Evolutionary conservation across 805 yeast genomes (phyloP), one percentile per base, ranked within the genome.

Genomic region (Lachancea waltii): DNA sequence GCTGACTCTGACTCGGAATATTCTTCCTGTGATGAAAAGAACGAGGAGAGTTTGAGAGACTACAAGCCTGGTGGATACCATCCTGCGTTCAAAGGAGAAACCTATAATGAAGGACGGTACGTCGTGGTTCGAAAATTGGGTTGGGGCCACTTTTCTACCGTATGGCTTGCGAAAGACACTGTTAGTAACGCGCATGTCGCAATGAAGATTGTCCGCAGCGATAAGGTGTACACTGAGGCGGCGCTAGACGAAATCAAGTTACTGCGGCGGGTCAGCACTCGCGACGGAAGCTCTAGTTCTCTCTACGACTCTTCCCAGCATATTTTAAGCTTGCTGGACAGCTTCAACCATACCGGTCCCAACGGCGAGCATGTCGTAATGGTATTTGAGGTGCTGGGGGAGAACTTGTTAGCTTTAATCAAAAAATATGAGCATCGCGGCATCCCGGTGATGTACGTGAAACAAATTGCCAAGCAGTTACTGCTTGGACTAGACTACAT

Each of bases 131-230:
- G 97, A 44, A 92, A 92, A 57, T 68, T 92, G 3, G 99, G 99
- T 0, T 92, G 99, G 99, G 99, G 99, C 24, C 97, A 92, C 63
- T 92, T 92, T 57, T 81, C 95, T 19, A 92, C 95, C 1, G 97
- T 85, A 16, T 89, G 96, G 97, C 67, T 85, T 20, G 97, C 96
- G 4, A 72, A 65, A 43, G 80, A 76, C 41, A 64, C 68, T 37
- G 39, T 40, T 10, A 65, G 69, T 39, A 69, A 73, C 43, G 65
- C 73, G 33, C 95, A 84, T 56, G 97, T 92, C 16, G 98, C 98
- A 1, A 73, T 92, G 72, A 92, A 92, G 60, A 81, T 92, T 49
- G 97, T 92, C 18, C 73, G 96, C 45, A 81, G 94, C 50, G 95
- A 96, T 11, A 75, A 76, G 38, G 89, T 85, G 48, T 92, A 90